A percentile compares a stretch with the other conserved stretches of the same genome.
phyloP scores from a whole-genome alignment of 495 filamentous ascomycete species.

The Neurospora sp. region DNA sequence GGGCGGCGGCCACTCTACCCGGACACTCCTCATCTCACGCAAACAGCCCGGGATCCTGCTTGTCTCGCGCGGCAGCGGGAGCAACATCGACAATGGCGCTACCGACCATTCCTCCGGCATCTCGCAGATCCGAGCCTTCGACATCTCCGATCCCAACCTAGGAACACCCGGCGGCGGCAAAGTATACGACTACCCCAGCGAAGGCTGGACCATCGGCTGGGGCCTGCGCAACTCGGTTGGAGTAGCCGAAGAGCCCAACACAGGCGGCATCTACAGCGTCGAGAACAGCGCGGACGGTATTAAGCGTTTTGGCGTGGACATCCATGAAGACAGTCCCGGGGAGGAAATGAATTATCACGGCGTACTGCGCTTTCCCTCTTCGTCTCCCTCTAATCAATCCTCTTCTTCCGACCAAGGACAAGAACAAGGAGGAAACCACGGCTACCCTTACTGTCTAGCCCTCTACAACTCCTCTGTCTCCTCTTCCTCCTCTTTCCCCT shows the following conservation, averaged over 20 bases:
- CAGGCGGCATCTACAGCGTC: slow-evolving; percentile 52
- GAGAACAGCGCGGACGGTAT: slow-evolving; percentile 65
- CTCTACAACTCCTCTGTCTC: slow-evolving; percentile 44
- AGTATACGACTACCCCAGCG: slow-evolving; percentile 27
- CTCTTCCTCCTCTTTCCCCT: slow-evolving; percentile 17
- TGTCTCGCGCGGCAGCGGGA: slow-evolving; percentile 52
- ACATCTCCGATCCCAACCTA: slow-evolving; percentile 30
- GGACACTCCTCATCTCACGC: slow-evolving; percentile 48
- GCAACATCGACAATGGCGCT: slow-evolving; percentile 49
- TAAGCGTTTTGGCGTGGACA: slow-evolving; percentile 40
- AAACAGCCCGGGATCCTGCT: slow-evolving; percentile 42
- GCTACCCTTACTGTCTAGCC: slow-evolving; percentile 62
- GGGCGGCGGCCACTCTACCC: slow-evolving; percentile 45
- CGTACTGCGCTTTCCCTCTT: slow-evolving; percentile 23
- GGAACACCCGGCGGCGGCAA: slow-evolving; percentile 24
- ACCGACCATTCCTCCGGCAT: slow-evolving; percentile 38
- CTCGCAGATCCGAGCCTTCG: slow-evolving; percentile 58
- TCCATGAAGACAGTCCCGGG: slow-evolving; percentile 61
- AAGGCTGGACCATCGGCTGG: slow-evolving; percentile 56
- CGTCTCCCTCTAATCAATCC: slow-evolving; percentile 22
- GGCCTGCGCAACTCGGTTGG: slow-evolving; percentile 67
- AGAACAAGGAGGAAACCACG: slow-evolving; percentile 39
- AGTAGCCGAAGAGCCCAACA: slow-evolving; percentile 44
- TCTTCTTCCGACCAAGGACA: slow-evolving; percentile 2
- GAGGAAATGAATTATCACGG: slow-evolving; percentile 70